Evolutionary conservation across 169 alveolate species (phyloP).

Genomic region (Plasmodium gonderi): DNA sequence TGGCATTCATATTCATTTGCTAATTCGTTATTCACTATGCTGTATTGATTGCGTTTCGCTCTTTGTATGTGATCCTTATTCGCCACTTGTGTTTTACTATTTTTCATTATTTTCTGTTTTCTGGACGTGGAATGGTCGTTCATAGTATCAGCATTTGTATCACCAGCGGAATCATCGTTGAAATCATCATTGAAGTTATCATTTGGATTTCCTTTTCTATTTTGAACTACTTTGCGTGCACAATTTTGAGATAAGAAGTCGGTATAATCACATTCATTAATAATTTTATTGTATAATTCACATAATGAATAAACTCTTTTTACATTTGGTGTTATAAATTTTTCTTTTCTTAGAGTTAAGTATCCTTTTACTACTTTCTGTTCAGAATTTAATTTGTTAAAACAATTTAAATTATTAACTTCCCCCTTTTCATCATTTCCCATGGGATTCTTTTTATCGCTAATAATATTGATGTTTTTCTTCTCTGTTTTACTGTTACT

Average conservation of each 20-base stretch:
- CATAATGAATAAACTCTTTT: constrained; percentile 49
- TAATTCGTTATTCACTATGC: neutral
- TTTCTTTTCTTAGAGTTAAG: constrained; percentile 55
- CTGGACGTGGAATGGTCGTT: neutral
- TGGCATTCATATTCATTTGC: neutral
- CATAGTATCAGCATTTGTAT: neutral
- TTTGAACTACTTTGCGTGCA: neutral
- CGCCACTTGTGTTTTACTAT: neutral
- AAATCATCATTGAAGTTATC: neutral
- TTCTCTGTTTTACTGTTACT: neutral
- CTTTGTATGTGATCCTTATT: neutral
- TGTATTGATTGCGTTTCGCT: neutral
- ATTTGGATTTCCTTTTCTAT: constrained; percentile 5
- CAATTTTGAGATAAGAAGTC: constrained; percentile 27
- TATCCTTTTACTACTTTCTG: constrained; percentile 32
- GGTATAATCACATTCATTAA: constrained; percentile 41
- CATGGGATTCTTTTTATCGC: neutral
- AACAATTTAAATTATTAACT: neutral
- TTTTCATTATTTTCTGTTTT: neutral
- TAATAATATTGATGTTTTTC: neutral
- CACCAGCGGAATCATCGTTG: neutral
- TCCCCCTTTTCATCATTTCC: constrained; percentile 16
- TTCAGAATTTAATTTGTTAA: neutral
- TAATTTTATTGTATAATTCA: constrained; percentile 43
- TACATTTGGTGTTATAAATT: constrained; percentile 35